These are phyloP conservation scores for Gyrodon tennesseensis DNA, from an alignment of 1,284 basidiomycete genomes.

Conservation along the genomic window DNA sequence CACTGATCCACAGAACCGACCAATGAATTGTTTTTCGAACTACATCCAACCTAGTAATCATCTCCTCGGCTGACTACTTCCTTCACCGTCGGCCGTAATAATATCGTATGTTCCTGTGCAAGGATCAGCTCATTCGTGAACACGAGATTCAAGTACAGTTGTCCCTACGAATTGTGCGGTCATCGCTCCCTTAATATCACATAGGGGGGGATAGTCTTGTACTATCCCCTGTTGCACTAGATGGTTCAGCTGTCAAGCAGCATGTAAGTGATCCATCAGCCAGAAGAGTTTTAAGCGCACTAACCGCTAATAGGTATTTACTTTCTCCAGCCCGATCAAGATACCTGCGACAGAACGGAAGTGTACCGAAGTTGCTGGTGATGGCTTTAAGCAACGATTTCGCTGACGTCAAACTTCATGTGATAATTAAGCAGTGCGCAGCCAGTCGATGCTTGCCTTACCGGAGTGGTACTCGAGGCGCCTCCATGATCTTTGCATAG, in stretches of 20 bases:
- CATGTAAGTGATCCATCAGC: background rate
- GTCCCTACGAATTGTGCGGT: conserved; percentile 87
- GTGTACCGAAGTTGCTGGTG: conserved; percentile 90
- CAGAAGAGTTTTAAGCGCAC: conserved; percentile 38
- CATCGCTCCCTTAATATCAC: conserved; percentile 80
- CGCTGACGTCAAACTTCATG: conserved; percentile 73
- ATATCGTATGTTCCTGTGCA: conserved; percentile 84
- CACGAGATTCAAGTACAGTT: conserved; percentile 6
- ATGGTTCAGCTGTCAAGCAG: conserved; percentile 70
- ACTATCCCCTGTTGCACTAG: conserved; percentile 89
- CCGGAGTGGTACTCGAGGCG: conserved; percentile 71
- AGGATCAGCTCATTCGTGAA: conserved; percentile 14
- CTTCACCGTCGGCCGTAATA: conserved; percentile 88
- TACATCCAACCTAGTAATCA: conserved; percentile 64
- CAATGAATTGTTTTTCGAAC: conserved; percentile 9
- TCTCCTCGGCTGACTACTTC: conserved; percentile 95
- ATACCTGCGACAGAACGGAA: conserved; percentile 96
- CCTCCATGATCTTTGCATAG: conserved; percentile 76
- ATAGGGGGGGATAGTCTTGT: conserved; percentile 92
- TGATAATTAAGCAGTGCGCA: conserved; percentile 13
- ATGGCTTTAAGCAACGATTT: conserved; percentile 87
- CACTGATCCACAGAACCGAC: conserved; percentile 12
- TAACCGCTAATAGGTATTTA: conserved; percentile 89
- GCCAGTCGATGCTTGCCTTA: conserved; percentile 40
- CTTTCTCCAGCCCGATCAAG: conserved; percentile 93